These are phyloP conservation scores for Tuctoria greenei DNA, from an alignment of 176 grass and related monocot species.

Conservation along the genomic window DNA sequence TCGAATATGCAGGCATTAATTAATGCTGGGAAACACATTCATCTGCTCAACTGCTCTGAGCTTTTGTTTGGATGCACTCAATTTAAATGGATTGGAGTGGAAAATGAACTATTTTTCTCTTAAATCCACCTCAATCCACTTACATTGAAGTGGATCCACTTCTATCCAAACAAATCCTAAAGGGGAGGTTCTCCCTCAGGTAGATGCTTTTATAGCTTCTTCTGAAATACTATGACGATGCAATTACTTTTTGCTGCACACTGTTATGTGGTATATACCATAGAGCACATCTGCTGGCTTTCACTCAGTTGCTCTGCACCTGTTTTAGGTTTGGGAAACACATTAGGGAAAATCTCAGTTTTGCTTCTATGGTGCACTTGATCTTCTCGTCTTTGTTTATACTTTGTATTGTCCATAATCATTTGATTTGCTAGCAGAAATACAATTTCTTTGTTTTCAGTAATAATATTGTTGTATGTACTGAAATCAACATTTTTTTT, in stretches of 20 bases:
- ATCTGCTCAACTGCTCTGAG: too few relatives aligned
- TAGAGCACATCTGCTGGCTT: slow-evolving; percentile 2
- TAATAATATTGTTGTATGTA: background rate
- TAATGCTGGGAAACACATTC: too few relatives aligned
- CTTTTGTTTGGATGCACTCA: too few relatives aligned
- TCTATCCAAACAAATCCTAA: too few relatives aligned
- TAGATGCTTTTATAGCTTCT: slow-evolving; percentile 35
- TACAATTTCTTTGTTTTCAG: background rate
- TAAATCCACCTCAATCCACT: too few relatives aligned
- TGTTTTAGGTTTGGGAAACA: background rate
- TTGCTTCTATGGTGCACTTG: background rate
- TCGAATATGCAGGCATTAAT: too few relatives aligned
- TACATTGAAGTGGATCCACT: too few relatives aligned
- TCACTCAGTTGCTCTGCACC: background rate
- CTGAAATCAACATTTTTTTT: background rate
- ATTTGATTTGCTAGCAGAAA: slow-evolving; percentile 5
- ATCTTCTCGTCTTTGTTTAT: slow-evolving; percentile 10
- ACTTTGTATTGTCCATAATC: slow-evolving; percentile 9
- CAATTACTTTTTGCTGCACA: background rate
- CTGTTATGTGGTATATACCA: background rate
- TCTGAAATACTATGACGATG: slow-evolving; percentile 22
- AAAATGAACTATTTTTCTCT: too few relatives aligned
- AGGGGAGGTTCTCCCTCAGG: too few relatives aligned
- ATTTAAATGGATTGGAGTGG: too few relatives aligned
- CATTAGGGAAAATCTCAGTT: background rate